Percentiles rank a stretch among this genome's conserved stretches.
phyloP scores from a whole-genome alignment of 2,329 filamentous ascomycete genomes.

The Ceratocystis albifundus region DNA sequence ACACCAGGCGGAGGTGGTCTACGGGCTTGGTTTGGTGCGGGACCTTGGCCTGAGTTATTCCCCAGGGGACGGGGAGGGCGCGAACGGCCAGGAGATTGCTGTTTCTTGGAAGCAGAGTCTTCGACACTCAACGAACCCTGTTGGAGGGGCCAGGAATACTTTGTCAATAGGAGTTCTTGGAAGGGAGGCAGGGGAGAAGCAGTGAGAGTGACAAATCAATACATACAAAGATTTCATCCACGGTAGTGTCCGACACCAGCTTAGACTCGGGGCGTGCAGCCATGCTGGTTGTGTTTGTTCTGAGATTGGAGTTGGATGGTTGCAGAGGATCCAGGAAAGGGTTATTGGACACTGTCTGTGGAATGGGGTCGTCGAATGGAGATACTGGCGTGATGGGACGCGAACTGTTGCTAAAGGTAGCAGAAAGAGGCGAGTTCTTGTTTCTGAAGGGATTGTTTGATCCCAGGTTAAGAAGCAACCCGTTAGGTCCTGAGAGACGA shows the following conservation, averaged over 20 bases:
- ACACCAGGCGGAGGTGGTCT: conserved; percentile 46
- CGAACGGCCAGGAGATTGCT: conserved; percentile 29
- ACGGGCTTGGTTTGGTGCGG: conserved; percentile 27
- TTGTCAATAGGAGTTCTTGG: not conserved
- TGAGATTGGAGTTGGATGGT: conserved; percentile 7
- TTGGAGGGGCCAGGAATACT: not conserved
- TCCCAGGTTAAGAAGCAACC: conserved; percentile 55
- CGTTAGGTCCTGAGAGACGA: conserved; percentile 31
- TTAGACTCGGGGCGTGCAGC: conserved; percentile 37
- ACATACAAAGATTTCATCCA: conserved; percentile 70
- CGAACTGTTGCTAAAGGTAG: conserved; percentile 29
- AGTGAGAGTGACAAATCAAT: not conserved
- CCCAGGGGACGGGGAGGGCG: conserved; percentile 23
- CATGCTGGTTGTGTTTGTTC: conserved; percentile 31
- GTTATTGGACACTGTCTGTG: conserved; percentile 57
- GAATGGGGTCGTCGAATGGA: conserved; percentile 46
- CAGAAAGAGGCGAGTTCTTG: conserved; percentile 45
- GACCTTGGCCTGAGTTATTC: conserved; percentile 9
- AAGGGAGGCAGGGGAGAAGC: too few relatives aligned
- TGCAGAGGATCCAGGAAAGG: conserved; percentile 54
- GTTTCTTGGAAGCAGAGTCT: conserved; percentile 52
- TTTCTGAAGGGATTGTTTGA: conserved; percentile 78
- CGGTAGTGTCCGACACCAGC: conserved; percentile 36
- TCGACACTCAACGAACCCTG: conserved; percentile 41
- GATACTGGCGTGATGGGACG: conserved; percentile 35